phyloP scores from a whole-genome alignment of 2,329 filamentous ascomycete species.

The Stenocarpella maydis region DNA sequence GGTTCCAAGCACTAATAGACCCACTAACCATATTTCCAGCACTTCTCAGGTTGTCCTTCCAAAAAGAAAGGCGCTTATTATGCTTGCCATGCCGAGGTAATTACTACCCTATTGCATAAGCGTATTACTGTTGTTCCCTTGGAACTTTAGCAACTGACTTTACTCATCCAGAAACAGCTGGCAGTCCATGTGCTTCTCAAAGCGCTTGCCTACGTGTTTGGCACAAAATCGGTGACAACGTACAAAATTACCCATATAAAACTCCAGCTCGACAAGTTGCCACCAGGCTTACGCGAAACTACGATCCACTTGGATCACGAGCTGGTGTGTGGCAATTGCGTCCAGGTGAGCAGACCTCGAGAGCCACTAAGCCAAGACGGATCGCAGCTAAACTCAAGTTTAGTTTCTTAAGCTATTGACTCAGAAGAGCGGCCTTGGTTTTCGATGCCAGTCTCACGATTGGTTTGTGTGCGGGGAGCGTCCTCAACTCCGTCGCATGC shows the following conservation, averaged over 20 bases:
- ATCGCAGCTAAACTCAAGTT: neutral
- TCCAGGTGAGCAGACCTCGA: neutral
- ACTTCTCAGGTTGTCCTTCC: neutral
- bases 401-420: neutral
- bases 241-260: neutral
- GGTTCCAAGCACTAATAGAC: fast-evolving
- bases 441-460: neutral
- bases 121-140: neutral
- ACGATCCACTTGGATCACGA: neutral
- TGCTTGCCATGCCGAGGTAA: conserved; percentile 12
- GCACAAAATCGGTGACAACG: fast-evolving
- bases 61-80: neutral
- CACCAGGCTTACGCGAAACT: neutral
- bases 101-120: neutral
- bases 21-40: neutral
- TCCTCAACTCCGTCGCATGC: neutral
- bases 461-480: neutral
- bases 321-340: neutral
- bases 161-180: neutral
- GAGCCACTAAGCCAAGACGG: too few species aligned
- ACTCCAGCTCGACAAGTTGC: neutral
- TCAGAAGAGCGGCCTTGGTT: neutral
- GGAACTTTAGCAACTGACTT: neutral
- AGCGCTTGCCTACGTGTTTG: neutral
- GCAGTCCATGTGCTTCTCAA: neutral